These are phyloP conservation scores for Benincasa hispida DNA, from an alignment of 306 rosid species.

Conservation along the genomic window DNA sequence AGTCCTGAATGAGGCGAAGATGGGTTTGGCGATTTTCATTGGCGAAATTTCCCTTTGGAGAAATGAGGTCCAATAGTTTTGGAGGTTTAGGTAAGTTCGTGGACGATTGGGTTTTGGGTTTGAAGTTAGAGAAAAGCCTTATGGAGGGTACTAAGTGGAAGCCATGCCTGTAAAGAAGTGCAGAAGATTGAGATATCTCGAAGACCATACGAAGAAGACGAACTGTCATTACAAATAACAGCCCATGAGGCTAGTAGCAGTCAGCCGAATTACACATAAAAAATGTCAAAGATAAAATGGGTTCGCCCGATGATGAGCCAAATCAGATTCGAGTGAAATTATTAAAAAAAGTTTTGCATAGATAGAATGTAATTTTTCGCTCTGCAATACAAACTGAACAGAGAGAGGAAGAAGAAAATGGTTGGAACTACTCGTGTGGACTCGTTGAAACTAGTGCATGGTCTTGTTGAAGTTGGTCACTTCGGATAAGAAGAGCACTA, in stretches of 20 bases:
- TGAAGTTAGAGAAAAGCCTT: slow-evolving; percentile 23
- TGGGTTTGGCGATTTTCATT: slow-evolving; percentile 27
- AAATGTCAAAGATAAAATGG: too few species aligned
- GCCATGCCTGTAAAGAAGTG: not conserved
- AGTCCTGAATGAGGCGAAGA: slow-evolving; percentile 49
- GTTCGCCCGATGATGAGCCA: too few species aligned
- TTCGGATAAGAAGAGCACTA: too few species aligned
- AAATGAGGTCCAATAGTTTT: slow-evolving; percentile 40
- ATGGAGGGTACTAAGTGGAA: not conserved
- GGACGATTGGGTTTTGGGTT: slow-evolving; percentile 3
- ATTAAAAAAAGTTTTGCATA: too few species aligned
- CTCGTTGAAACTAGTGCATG: too few species aligned
- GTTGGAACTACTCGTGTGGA: too few species aligned
- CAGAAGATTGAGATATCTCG: not conserved
- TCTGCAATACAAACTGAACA: too few species aligned
- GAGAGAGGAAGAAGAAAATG: too few species aligned
- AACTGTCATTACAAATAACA: slow-evolving; percentile 5
- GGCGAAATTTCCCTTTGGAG: slow-evolving; percentile 15
- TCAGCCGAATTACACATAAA: not conserved
- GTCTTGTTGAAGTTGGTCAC: too few species aligned
- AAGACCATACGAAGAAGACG: slow-evolving; percentile 1
- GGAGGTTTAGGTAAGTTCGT: slow-evolving; percentile 22
- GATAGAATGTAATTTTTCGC: too few species aligned
- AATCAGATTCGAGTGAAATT: too few species aligned
- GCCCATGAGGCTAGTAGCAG: not conserved